These are phyloP conservation scores for Ramaria sp. DNA, from an alignment of 768 basidiomycete species.

Conservation along the genomic window DNA sequence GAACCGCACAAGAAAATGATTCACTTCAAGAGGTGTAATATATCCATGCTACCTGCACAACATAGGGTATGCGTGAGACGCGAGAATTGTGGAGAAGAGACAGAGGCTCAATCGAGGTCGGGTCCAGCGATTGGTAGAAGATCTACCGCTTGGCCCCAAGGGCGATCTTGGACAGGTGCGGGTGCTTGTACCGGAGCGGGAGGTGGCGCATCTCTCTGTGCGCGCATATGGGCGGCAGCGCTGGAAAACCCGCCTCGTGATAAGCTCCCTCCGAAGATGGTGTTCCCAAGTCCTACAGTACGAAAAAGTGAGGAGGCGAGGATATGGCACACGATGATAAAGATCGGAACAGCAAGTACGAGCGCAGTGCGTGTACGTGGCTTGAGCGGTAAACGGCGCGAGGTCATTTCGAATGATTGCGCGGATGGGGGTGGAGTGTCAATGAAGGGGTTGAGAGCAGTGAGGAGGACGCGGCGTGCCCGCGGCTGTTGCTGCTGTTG, in stretches of 20 bases:
- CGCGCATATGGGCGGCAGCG: conserved; percentile 5
- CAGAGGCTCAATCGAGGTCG: no score
- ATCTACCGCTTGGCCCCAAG: neutral
- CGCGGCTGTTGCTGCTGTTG: conserved; percentile 1
- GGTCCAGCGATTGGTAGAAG: no score
- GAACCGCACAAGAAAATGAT: no score
- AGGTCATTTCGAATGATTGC: neutral
- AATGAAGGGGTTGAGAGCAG: neutral
- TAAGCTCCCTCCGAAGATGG: neutral
- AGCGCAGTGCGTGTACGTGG: neutral
- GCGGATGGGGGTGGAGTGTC: neutral
- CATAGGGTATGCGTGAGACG: no score
- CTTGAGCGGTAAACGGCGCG: neutral
- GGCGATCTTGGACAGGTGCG: neutral
- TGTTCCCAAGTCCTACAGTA: neutral
- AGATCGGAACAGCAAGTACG: conserved; percentile 2
- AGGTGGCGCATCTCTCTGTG: neutral
- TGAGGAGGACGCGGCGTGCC: conserved; percentile 1
- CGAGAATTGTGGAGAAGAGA: no score
- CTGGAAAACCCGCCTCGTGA: conserved; percentile 3
- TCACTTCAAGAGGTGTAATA: no score
- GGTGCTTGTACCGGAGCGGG: neutral
- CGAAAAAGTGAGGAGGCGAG: conserved; percentile 1
- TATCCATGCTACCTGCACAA: neutral
- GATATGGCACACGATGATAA: conserved; percentile 6